phyloP scores from a whole-genome alignment of 78 protist species.

The Abeoforma whisleri region DNA sequence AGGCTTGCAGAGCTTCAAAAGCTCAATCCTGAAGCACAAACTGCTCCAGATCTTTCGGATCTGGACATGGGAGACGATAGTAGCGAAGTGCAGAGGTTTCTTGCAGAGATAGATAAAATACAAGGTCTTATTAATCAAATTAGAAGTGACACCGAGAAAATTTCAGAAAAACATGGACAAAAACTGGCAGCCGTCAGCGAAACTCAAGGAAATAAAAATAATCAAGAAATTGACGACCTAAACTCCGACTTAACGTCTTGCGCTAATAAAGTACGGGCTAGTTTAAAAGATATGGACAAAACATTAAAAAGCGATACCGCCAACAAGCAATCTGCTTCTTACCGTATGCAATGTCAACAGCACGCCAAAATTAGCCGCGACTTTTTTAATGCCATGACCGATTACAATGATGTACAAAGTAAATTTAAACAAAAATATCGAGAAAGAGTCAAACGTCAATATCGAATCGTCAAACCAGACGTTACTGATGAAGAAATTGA shows the following conservation, averaged over 20 bases:
- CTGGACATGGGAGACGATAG: not conserved
- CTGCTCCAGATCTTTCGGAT: not conserved
- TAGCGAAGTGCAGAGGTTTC: not conserved
- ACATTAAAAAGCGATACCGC: not conserved
- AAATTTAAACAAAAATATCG: conserved; percentile 55
- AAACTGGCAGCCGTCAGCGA: conserved; percentile 38
- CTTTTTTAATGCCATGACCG: conserved; percentile 68
- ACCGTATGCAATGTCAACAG: conserved; percentile 26
- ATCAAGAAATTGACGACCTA: not conserved
- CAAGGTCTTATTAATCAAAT: not conserved
- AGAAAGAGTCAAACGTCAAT: conserved; percentile 68
- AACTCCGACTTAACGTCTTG: not conserved
- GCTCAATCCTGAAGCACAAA: not conserved
- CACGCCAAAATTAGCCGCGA: conserved; percentile 57
- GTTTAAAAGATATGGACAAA: not conserved
- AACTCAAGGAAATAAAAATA: conserved; percentile 1
- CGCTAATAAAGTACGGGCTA: not conserved
- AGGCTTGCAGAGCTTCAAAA: not conserved
- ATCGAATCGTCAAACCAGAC: conserved; percentile 58
- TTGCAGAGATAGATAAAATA: not conserved
- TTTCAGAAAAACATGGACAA: conserved; percentile 40
- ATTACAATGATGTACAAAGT: conserved; percentile 59
- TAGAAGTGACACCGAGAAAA: conserved; percentile 4
- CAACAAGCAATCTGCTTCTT: not conserved
- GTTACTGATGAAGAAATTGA: conserved; percentile 71